Evolutionary conservation across 805 yeast genomes (phyloP), one percentile per base, ranked within the genome.

Genomic region (Candida koratica): DNA sequence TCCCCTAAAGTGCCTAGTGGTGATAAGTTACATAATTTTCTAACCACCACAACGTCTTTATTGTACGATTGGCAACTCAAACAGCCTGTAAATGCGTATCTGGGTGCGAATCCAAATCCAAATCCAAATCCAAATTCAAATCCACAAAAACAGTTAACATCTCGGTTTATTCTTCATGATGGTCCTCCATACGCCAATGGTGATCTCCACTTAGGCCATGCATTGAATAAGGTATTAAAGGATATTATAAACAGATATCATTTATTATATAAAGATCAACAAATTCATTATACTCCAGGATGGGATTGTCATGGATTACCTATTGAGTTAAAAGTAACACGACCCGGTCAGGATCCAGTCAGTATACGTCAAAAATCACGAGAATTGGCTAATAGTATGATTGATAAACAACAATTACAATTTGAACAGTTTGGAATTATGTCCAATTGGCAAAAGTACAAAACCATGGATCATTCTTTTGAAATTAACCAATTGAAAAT

Each of bases 221-320:
- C 97, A 0, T 61, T 93, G 49, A 93, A 93, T 63, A 90, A 93
- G 54, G 74, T 88, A 14, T 58, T 87, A 37, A 93, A 93, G 56
- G 99, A 93, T 58, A 78, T 93, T 30, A 76, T 90, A 29, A 75
- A 77, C 44, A 67, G 99, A 34, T 81, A 65, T 47, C 79, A 86
- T 51, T 61, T 89, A 17, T 55, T 80, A 14, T 44, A 54, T 38
- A 58, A 67, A 25, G 84, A 87, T 11, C 70, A 77, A 41, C 69
- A 71, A 32, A 77, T 93, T 3, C 68, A 72, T 35, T 93, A 85
- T 51, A 70, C 71, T 27, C 96, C 97, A 0, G 99, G 99, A 0
- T 93, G 98, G 97, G 99, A 93, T 56, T 93, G 98, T 53, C 99
- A 93, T 62, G 99, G 99, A 0, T 65, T 93, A 25, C 99, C 99